phyloP scores from a whole-genome alignment of 2,329 filamentous ascomycete genomes.

The Aspergillus aculeatus region DNA sequence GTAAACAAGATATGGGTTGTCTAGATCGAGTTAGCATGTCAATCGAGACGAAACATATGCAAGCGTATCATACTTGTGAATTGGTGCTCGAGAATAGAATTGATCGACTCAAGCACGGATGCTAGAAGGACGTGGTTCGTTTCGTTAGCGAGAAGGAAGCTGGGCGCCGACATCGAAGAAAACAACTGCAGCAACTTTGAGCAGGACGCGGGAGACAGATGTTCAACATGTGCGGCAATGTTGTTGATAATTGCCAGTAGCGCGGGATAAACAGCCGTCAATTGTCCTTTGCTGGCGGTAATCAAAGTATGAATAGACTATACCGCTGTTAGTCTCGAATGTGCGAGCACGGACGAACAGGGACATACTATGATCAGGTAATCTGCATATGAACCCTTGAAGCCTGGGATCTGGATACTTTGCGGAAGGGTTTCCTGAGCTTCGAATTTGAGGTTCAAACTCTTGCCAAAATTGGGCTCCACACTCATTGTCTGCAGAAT shows the following conservation, averaged over 20 bases:
- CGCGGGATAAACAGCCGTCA: slow-evolving; percentile 89
- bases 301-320: slow-evolving; percentile 90
- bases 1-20: slow-evolving; percentile 79
- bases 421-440: slow-evolving; percentile 82
- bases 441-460: slow-evolving; percentile 84
- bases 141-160: slow-evolving; percentile 88
- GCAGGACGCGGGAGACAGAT: slow-evolving; percentile 71
- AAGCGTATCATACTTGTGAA: slow-evolving; percentile 63
- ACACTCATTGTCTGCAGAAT: slow-evolving; percentile 92
- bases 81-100: slow-evolving; percentile 85
- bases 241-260: slow-evolving; percentile 92
- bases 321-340: slow-evolving; percentile 6
- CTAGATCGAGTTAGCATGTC: slow-evolving; percentile 44
- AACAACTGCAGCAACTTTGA: slow-evolving; percentile 85
- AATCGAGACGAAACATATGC: not conserved
- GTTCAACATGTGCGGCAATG: slow-evolving; percentile 78
- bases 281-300: slow-evolving; percentile 82
- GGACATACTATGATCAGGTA: slow-evolving; percentile 75
- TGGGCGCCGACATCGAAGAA: slow-evolving; percentile 87
- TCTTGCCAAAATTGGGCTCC: slow-evolving; percentile 84
- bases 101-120: slow-evolving; percentile 83
- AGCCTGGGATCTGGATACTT: slow-evolving; percentile 77
- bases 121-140: slow-evolving; percentile 79
- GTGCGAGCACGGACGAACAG: not conserved
- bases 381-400: slow-evolving; percentile 87